Evolutionary conservation across 306 rosid species (phyloP).

Genomic region (Gleditsia sinensis): DNA sequence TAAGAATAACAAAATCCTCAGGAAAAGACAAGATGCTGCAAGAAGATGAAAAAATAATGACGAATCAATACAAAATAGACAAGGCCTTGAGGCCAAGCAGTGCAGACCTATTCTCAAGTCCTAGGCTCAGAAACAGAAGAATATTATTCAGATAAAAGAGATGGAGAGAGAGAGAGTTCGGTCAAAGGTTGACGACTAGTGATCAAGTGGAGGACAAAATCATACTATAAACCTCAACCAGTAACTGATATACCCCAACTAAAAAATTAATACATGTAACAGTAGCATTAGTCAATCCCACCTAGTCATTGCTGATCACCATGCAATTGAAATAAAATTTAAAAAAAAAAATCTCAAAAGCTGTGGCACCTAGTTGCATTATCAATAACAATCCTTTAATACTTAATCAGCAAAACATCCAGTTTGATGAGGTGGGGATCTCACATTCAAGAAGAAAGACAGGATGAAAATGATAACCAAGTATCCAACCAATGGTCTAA

Average conservation of each 20-base stretch:
- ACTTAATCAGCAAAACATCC: neutral
- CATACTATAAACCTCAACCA: too few species aligned
- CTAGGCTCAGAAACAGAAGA: neutral
- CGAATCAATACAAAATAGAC: too few species aligned
- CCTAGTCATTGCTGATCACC: neutral
- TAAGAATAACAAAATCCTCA: neutral
- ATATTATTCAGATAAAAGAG: neutral
- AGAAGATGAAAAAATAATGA: neutral
- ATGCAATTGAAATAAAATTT: neutral
- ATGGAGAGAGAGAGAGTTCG: too few species aligned
- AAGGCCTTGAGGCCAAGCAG: neutral
- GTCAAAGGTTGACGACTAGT: too few species aligned
- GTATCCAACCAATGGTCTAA: neutral
- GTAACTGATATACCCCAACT: too few species aligned
- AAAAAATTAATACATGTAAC: neutral
- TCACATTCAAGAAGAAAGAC: neutral
- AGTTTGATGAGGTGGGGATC: neutral
- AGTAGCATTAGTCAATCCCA: neutral
- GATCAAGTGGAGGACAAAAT: too few species aligned
- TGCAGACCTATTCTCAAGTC: neutral
- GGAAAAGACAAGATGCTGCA: neutral
- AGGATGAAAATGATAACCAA: neutral
- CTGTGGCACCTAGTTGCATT: neutral
- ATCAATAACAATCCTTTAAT: neutral
- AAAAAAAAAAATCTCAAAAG: neutral